phyloP scores from a whole-genome alignment of 768 basidiomycete species.

The Pleurotus giganteus region DNA sequence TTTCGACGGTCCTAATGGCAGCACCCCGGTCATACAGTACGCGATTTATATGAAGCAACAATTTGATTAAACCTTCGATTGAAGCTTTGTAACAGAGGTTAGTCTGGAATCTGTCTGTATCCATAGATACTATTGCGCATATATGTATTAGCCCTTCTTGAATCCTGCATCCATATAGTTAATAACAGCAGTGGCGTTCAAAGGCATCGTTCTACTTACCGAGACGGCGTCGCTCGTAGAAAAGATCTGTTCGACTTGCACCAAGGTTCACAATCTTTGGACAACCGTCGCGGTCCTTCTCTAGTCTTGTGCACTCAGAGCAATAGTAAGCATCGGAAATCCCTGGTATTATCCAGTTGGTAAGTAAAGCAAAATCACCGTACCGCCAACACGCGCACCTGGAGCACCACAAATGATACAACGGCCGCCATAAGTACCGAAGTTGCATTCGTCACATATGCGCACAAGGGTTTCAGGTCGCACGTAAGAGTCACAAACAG shows the following conservation, averaged over 20 bases:
- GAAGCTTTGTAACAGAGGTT: too few species aligned
- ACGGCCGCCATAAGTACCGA: conserved; percentile 94
- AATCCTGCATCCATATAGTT: conserved; percentile 45
- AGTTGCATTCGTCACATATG: conserved; percentile 99
- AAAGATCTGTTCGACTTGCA: conserved; percentile 87
- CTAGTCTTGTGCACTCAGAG: conserved; percentile 93
- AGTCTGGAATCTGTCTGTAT: too few species aligned
- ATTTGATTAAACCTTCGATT: not conserved
- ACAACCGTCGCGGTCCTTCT: conserved; percentile 98
- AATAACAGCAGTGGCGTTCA: not conserved
- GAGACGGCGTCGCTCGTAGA: conserved; percentile 86
- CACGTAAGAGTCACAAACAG: conserved; percentile 98
- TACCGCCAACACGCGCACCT: conserved; percentile 46
- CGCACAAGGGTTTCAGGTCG: conserved; percentile 96
- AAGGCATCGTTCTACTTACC: conserved; percentile 45
- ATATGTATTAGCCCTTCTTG: conserved; percentile 51
- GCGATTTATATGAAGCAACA: conserved; percentile 49
- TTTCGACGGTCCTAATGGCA: conserved; percentile 51
- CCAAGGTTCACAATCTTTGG: conserved; percentile 98
- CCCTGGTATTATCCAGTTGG: conserved; percentile 44
- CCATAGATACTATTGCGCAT: not conserved
- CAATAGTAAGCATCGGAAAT: conserved; percentile 99
- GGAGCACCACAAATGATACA: conserved; percentile 98
- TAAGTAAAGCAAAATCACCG: not conserved
- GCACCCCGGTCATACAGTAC: conserved; percentile 60